Conservation (phyloP, 2,329 filamentous ascomycete genomes). For the Westerdykella aurantiaca region DNA sequence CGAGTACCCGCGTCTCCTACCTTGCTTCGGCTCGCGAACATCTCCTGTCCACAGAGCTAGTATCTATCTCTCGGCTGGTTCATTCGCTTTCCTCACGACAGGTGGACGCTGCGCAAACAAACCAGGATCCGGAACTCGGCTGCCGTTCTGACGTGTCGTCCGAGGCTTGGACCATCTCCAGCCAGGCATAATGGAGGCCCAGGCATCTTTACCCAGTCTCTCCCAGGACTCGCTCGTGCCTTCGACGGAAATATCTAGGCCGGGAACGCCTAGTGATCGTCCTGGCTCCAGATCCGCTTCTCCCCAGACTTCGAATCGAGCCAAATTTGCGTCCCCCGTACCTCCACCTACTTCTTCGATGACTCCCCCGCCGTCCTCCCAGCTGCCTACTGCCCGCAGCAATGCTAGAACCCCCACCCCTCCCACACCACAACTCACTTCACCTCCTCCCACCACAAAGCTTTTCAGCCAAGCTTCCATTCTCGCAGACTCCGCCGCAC, state of each 20-base stretch:
- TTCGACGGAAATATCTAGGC: slow-evolving; percentile 25
- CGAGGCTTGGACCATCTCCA: slow-evolving; percentile 15
- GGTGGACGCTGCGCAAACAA: no score
- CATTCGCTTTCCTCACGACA: no score
- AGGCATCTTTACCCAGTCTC: slow-evolving; percentile 19
- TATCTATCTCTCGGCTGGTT: no score
- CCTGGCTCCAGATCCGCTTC: slow-evolving; percentile 19
- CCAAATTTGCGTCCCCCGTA: slow-evolving; percentile 36
- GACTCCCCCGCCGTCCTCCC: slow-evolving; percentile 60
- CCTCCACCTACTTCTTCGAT: slow-evolving; percentile 48
- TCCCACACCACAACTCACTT: slow-evolving; percentile 44
- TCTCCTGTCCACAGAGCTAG: no score
- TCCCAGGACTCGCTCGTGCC: slow-evolving; percentile 28
- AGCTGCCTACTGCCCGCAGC: slow-evolving; percentile 42
- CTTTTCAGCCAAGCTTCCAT: slow-evolving; percentile 22
- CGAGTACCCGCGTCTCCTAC: slow-evolving; percentile 1
- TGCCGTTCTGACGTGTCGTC: slow-evolving; percentile 25
- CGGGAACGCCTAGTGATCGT: slow-evolving; percentile 20
- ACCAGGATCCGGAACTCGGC: slow-evolving; percentile 4
- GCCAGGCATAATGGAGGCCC: slow-evolving; percentile 27
- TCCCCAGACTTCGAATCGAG: slow-evolving; percentile 13
- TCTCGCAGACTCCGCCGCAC: slow-evolving; percentile 31
- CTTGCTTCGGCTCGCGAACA: no score
- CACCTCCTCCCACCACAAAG: slow-evolving; percentile 43
- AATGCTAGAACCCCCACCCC: slow-evolving; percentile 46